Evolutionary conservation across 306 rosid species (phyloP), one percentile per base, ranked within the genome.

Genomic region (Rosa persica): DNA sequence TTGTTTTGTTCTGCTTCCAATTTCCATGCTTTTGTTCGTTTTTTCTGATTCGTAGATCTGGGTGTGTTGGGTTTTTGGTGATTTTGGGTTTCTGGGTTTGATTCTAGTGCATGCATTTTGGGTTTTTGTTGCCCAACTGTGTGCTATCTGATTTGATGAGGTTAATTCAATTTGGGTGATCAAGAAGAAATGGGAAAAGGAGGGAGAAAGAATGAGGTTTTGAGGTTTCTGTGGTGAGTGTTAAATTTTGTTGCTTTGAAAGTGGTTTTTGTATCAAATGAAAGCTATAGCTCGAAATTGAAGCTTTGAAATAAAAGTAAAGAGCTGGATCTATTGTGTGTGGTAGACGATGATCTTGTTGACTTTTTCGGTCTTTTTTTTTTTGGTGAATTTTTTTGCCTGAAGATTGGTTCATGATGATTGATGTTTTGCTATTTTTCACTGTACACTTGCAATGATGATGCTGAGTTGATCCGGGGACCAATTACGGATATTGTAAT

Each of bases 31-130:
- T 20, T 0, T 38, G 20, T 7, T 6, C 8, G 13, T 67, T 42
- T 86, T 55, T 19, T 70, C 9, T 5, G 1, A 13, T 70, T 79
- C 57, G 36, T 69, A 84, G 96, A 90, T 92, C 89, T 87, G 81
- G 75, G 58, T 51, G 30, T 58, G 27, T 17, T 46, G 9, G 68
- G 58, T 52, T 60, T 75, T 57, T 19, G 38, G 44, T 13, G 30
- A 48, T 5, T 60, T 51, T 38, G 27, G 82, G 73, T 27, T 54
- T 47, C 10, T 48, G 48, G 73, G 47, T 47, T 81, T 25, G 43
- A 42, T 81, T 83, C 34, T 48, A 30, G 16, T 47, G 19, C 43
- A 19, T 46, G 58, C 78, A 47, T 57, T 80, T 46, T 57, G 57
- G 16, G 8, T 20, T 71, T 48, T 47, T 49, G 5, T 44, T 27